Evolutionary conservation across 495 filamentous ascomycete species (phyloP).

Genomic region (Annulohypoxylon nitens): DNA sequence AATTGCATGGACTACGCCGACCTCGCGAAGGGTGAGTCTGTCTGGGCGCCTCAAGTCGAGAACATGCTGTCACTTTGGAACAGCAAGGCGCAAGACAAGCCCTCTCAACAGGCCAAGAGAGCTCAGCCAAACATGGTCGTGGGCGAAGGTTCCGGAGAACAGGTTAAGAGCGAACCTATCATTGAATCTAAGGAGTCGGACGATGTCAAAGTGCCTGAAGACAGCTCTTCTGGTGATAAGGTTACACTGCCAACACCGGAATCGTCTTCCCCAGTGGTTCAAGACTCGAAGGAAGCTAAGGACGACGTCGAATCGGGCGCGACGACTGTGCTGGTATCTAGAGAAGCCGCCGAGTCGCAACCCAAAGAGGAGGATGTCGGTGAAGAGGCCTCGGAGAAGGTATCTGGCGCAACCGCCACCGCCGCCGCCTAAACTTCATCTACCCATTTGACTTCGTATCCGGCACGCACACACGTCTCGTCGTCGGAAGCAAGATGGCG

Average conservation of each 20-base stretch:
- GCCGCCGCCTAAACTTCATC: conserved; percentile 10
- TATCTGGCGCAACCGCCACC: conserved; percentile 17
- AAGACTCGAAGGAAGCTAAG: conserved; percentile 2
- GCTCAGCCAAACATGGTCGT: conserved; percentile 28
- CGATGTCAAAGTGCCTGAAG: background rate
- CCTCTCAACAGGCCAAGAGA: conserved; percentile 29
- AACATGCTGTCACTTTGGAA: conserved; percentile 73
- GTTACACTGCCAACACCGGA: conserved; percentile 9
- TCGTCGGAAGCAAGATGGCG: background rate
- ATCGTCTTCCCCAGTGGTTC: conserved; percentile 13
- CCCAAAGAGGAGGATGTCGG: conserved; percentile 13
- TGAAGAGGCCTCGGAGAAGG: conserved; percentile 34
- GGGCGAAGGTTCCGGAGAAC: background rate
- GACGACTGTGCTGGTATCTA: conserved; percentile 2
- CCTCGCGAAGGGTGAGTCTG: conserved; percentile 79
- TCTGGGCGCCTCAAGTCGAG: conserved; percentile 84
- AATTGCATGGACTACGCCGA: conserved; percentile 89
- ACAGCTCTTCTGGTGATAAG: background rate
- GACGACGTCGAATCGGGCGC: background rate
- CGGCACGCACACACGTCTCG: background rate
- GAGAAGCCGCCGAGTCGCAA: conserved; percentile 9
- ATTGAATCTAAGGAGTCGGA: background rate
- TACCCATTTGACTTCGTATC: background rate
- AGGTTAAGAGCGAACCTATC: background rate
- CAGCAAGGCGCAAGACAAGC: conserved; percentile 16